Base-by-base conservation (phyloP, 208 protist genomes). In the Plasmodiophora brassicae region DNA sequence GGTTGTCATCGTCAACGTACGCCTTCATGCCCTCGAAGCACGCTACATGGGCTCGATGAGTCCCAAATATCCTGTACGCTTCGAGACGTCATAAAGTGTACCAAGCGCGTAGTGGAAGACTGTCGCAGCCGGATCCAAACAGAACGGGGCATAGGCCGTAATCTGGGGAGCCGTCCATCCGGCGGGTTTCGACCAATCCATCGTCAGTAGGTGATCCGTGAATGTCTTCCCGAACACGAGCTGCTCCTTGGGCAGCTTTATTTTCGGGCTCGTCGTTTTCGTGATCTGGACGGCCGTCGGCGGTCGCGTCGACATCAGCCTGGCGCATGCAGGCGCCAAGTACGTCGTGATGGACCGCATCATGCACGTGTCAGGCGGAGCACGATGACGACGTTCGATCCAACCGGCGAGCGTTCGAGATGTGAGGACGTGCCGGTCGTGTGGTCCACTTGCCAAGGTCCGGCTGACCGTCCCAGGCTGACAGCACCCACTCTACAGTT, bases 1-100 rank as follows among this genome's bases (percentile, higher is more conserved):
- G 89, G 60, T 95, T 96, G 20, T 95, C 91, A 0, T 89, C 28
- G 71, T 95, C 93, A 44, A 94, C 94, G 93, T 98, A 99, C 39
- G 97, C 97, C 93, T 99, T 99, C 93, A 99, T 94, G 44, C 98
- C 98, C 91, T 99, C 97, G 89, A 98, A 99, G 93, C 96, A 98
- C 91, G 92, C 87, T 25, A 93, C 60, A 0, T 20, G 36, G 85
- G 44, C 20, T n/a, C 36, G 38, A 41, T 60, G 50, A 25, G 25
- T 25, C 25, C 25, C 50, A 25, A 60, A 25, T 60, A 25, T 60
- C 25, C 50, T 25, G 28, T 5, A 53, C 25, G 45, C 60, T 57
- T 65, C 36, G n/a, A 84, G 45, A 22, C 41, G 28, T 88, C 8
- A n/a, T 5, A 60, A 87, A 93, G 92, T 45, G 65, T 78, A 85